These are phyloP conservation scores for Ziziphus jujuba DNA, from an alignment of 306 rosid genomes.

Conservation along the genomic window DNA sequence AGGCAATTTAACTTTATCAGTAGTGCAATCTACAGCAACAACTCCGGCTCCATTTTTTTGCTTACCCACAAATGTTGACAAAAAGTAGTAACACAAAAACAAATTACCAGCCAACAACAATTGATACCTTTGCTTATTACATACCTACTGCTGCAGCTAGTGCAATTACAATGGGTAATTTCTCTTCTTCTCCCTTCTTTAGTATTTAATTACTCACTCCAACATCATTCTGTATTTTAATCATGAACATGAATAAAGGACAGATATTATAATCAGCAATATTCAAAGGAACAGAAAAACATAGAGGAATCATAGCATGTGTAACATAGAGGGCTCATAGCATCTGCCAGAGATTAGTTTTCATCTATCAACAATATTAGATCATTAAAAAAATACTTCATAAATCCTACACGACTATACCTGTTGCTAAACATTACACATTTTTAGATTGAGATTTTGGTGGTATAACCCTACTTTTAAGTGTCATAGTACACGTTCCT, in stretches of 20 bases:
- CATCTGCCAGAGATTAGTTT: no score
- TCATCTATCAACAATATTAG: no score
- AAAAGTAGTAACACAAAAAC: not conserved
- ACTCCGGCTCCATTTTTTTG: not conserved
- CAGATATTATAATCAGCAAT: not conserved
- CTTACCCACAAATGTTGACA: conserved; percentile 3
- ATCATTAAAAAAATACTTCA: no score
- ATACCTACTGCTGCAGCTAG: conserved; percentile 8
- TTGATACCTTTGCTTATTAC: not conserved
- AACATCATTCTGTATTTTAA: conserved; percentile 6
- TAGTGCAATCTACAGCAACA: not conserved
- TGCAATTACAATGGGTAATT: not conserved
- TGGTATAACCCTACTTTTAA: no score
- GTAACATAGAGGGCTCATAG: no score
- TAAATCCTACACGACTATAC: not conserved
- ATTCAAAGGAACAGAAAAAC: not conserved
- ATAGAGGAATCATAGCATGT: not conserved
- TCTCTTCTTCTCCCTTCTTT: conserved; percentile 2
- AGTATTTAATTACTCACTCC: not conserved
- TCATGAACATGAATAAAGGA: not conserved
- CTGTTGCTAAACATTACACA: not conserved
- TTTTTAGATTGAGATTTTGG: not conserved
- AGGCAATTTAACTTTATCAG: not conserved
- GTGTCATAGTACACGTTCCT: not conserved
- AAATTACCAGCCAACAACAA: not conserved